A percentile compares a stretch with the other conserved stretches of the same genome.
phyloP scores from a whole-genome alignment of 148 eudicot genomes.

The Limonium bicolor region DNA sequence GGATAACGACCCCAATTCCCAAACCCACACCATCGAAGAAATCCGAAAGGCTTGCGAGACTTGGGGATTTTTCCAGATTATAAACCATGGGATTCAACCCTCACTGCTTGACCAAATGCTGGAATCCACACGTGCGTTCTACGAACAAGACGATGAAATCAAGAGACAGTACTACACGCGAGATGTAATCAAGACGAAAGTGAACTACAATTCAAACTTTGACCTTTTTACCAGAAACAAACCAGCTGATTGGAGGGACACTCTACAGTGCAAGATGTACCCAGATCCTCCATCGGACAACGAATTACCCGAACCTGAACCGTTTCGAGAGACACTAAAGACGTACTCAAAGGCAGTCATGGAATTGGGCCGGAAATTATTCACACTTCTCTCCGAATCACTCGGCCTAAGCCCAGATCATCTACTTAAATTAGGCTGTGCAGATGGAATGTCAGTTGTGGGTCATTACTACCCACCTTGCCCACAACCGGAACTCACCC shows the following conservation, averaged over 20 bases:
- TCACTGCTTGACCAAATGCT: conserved; percentile 13
- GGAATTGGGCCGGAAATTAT: conserved; percentile 14
- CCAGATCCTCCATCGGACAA: conserved; percentile 11
- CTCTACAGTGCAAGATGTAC: neutral
- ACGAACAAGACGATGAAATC: conserved; percentile 18
- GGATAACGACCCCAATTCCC: neutral
- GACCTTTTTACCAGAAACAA: conserved; percentile 11
- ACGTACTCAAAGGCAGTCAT: conserved; percentile 15
- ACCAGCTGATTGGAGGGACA: conserved; percentile 31
- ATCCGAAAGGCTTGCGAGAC: too few relatives aligned
- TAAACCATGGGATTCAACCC: conserved; percentile 25
- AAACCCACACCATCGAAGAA: conserved; percentile 4
- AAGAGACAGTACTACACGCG: conserved; percentile 23
- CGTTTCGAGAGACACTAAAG: conserved; percentile 13
- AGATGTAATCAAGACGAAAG: conserved; percentile 1
- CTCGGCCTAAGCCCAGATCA: conserved; percentile 9
- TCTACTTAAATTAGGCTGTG: conserved; percentile 9
- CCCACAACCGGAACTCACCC: conserved; percentile 12
- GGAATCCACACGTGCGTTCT: conserved; percentile 11
- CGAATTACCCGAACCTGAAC: conserved; percentile 11
- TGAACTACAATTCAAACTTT: conserved; percentile 16
- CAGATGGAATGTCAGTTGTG: neutral
- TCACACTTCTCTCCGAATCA: conserved; percentile 12
- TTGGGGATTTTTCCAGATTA: too few relatives aligned
- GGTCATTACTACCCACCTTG: conserved; percentile 19